Conservation (phyloP, 305 asterid genomes). For the Ajuga reptans region DNA sequence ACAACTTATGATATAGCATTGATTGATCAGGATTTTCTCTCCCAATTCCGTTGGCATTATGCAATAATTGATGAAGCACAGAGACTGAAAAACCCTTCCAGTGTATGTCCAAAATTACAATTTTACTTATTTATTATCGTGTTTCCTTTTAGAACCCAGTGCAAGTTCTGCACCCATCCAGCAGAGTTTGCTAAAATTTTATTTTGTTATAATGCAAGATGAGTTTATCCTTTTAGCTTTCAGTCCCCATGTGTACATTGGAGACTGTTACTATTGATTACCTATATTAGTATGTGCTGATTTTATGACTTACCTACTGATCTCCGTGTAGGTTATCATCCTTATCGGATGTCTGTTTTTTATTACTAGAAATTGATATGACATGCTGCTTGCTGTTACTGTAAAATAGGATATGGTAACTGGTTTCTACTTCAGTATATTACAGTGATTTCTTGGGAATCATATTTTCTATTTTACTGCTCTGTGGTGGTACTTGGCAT, state of each 20-base stretch:
- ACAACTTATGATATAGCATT: slow-evolving; percentile 82
- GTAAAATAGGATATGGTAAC: background rate
- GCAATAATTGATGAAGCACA: slow-evolving; percentile 92
- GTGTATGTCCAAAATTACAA: slow-evolving; percentile 44
- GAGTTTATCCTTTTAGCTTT: background rate
- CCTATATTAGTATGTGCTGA: background rate
- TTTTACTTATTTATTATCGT: background rate
- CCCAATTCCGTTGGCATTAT: slow-evolving; percentile 80
- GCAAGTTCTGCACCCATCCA: background rate
- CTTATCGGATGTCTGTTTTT: background rate
- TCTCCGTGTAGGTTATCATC: background rate
- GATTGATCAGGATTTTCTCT: slow-evolving; percentile 83
- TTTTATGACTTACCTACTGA: slow-evolving; percentile 7
- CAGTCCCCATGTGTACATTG: background rate
- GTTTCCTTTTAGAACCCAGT: background rate
- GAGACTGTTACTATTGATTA: background rate
- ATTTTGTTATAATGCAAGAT: slow-evolving; percentile 7
- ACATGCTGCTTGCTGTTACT: background rate
- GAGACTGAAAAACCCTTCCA: slow-evolving; percentile 79
- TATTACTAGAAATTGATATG: background rate
- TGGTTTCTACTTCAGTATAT: slow-evolving; percentile 1
- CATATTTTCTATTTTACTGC: slow-evolving; percentile 3
- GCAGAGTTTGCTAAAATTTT: background rate
- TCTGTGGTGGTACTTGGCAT: background rate
- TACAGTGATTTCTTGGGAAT: background rate